phyloP scores from a whole-genome alignment of 2,329 filamentous ascomycete genomes.

The Nothophoma quercina region DNA sequence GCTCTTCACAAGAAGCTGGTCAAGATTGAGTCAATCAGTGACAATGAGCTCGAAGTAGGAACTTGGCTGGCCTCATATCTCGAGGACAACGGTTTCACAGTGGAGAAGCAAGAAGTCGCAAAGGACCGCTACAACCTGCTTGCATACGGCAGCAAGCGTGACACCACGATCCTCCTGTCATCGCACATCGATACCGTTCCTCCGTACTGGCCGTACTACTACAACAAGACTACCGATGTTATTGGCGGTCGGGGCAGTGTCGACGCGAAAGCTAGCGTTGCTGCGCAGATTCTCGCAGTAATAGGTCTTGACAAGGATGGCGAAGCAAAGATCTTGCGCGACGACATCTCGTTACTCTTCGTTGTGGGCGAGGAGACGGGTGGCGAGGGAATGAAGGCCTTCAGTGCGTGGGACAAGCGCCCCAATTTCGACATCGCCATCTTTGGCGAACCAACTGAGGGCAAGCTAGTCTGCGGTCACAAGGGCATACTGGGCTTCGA shows the following conservation, averaged over 20 bases:
- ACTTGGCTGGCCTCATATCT: constrained; percentile 74
- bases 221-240: constrained; percentile 55
- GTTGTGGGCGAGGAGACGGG: constrained; percentile 83
- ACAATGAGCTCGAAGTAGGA: constrained; percentile 73
- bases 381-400: constrained; percentile 78
- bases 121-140: constrained; percentile 75
- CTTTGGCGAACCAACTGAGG: constrained; percentile 93
- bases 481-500: constrained; percentile 80
- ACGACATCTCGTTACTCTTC: constrained; percentile 62
- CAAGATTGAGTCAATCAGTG: constrained; percentile 74
- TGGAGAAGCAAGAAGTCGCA: constrained; percentile 64
- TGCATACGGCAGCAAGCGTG: constrained; percentile 65
- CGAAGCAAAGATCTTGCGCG: constrained; percentile 41
- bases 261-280: constrained; percentile 66
- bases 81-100: constrained; percentile 64
- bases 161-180: constrained; percentile 70
- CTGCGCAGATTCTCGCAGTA: constrained; percentile 76
- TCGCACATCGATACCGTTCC: constrained; percentile 82
- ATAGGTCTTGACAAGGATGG: constrained; percentile 56
- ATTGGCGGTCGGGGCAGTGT: constrained; percentile 79
- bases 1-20: constrained; percentile 79
- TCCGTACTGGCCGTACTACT: constrained; percentile 73
- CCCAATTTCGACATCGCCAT: constrained; percentile 71
- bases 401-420: constrained; percentile 46
- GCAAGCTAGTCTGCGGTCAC: constrained; percentile 86